Evolutionary conservation across 306 rosid species (phyloP), one percentile per base, ranked within the genome.

Genomic region (Trifolium dubium): DNA sequence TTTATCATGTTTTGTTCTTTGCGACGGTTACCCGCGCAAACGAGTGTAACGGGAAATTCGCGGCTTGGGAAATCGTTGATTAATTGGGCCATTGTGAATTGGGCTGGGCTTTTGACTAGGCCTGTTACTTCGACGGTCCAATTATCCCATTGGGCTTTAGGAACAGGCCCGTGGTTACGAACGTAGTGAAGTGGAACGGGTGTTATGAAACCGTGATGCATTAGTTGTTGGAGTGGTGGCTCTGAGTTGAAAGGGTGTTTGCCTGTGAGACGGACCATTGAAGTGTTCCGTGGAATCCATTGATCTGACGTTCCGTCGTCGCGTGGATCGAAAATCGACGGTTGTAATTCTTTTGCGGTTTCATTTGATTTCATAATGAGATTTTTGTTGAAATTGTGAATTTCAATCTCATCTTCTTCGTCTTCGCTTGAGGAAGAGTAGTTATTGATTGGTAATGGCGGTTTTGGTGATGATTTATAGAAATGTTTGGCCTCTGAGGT

Each of bases 1-100:
- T 90, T 87, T 39, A 92, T 90, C 86, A 90, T 84, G 85, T 92
- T 92, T 67, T 90, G 92, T 60, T 92, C 98, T 79, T 90, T 90
- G 19, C 98, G 80, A 0, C 92, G 73, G 83, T 92, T 92, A 0
- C 95, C 96, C 0, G 95, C 94, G 72, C 98, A 90, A 3, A 88
- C 96, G 0, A 92, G 82, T 0, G 95, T 87, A 0, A 47, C 96
- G 0, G 91, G 89, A 13, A 90, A 72, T 71, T 88, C 98, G 0
- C 88, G 83, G 50, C 43, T 18, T 0, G 75, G 76, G 51, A 88
- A 90, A 40, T 87, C 96, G 71, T 64, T 68, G 55, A 75, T 44
- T 0, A 92, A 79, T n/a, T 90, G 85, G 40, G 84, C 87, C 96
- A 92, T 87, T 19, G 86, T 86, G 84, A 90, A 88, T 5, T 49